These are phyloP conservation scores for Nicotiana noctiflora DNA, from an alignment of 257 asterid species.

Conservation along the genomic window DNA sequence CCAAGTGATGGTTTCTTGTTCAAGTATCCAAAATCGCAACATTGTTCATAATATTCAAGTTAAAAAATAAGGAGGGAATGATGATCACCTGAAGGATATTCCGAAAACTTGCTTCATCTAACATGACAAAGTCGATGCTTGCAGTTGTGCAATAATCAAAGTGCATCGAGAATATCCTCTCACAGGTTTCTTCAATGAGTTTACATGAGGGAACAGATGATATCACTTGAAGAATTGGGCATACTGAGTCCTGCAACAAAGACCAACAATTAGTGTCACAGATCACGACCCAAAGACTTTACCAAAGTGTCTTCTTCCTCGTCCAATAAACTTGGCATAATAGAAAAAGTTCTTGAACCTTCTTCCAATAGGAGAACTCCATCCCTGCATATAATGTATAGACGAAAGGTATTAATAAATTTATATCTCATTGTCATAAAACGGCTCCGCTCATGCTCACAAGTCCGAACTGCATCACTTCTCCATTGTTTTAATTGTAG, in stretches of 20 bases:
- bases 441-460: constrained; percentile 39
- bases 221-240: constrained; percentile 83
- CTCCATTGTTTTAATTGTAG: constrained; percentile 41
- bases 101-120: constrained; percentile 67
- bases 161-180: constrained; percentile 77
- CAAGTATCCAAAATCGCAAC: neutral
- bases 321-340: constrained; percentile 83
- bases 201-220: constrained; percentile 81
- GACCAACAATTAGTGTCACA: constrained; percentile 41
- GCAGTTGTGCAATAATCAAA: constrained; percentile 95
- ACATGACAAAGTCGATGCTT: constrained; percentile 73
- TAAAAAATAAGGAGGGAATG: neutral
- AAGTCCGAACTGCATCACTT: constrained; percentile 48
- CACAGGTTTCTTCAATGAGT: constrained; percentile 87
- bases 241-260: constrained; percentile 96
- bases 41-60: neutral
- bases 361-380: constrained; percentile 75
- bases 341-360: constrained; percentile 82
- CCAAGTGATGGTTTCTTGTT: neutral
- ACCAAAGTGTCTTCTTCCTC: constrained; percentile 78
- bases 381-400: constrained; percentile 89
- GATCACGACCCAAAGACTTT: constrained; percentile 32
- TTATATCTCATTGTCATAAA: constrained; percentile 29
- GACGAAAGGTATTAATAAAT: constrained; percentile 58
- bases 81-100: constrained; percentile 76